These are phyloP conservation scores for Ogataea zsoltii DNA, from an alignment of 805 yeast genomes.

Conservation along the genomic window DNA sequence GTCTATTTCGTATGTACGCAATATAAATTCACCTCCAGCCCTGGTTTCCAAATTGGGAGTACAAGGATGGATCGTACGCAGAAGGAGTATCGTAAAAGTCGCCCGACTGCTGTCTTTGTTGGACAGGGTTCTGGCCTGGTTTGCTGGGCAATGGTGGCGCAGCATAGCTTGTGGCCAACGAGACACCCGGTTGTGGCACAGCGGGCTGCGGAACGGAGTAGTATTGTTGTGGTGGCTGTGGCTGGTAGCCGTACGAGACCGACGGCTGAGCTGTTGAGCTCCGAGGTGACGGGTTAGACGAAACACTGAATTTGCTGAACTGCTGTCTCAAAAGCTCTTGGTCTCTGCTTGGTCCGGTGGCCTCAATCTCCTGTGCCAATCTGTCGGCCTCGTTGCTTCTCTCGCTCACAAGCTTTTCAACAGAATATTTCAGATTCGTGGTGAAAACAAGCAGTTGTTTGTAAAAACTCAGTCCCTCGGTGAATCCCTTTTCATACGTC, in stretches of 20 bases:
- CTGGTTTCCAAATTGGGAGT: slow-evolving; percentile 36
- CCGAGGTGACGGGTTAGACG: slow-evolving; percentile 13
- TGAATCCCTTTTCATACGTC: slow-evolving; percentile 56
- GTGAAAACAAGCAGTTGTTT: slow-evolving; percentile 44
- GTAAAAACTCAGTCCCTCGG: slow-evolving; percentile 67
- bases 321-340: slow-evolving; percentile 23
- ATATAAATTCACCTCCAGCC: slow-evolving; percentile 8
- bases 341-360: slow-evolving; percentile 21
- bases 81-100: slow-evolving; percentile 53
- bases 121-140: slow-evolving; percentile 17
- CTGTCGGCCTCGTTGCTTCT: slow-evolving; percentile 30
- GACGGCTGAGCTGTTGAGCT: slow-evolving; percentile 10
- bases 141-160: slow-evolving; percentile 32
- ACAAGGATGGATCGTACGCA: slow-evolving; percentile 49
- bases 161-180: slow-evolving; percentile 8
- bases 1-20: background rate
- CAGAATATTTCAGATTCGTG: slow-evolving; percentile 26
- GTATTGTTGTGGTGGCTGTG: slow-evolving; percentile 4
- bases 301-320: slow-evolving; percentile 18
- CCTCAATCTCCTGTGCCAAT: slow-evolving; percentile 14
- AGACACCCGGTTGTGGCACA: background rate
- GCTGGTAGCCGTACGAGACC: slow-evolving; percentile 23
- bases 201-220: background rate
- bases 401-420: slow-evolving; percentile 31
- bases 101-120: slow-evolving; percentile 14